Evolutionary conservation across 331 rosid genomes (phyloP), one percentile per base, ranked within the genome.

Genomic region (Rosa hybrid): DNA sequence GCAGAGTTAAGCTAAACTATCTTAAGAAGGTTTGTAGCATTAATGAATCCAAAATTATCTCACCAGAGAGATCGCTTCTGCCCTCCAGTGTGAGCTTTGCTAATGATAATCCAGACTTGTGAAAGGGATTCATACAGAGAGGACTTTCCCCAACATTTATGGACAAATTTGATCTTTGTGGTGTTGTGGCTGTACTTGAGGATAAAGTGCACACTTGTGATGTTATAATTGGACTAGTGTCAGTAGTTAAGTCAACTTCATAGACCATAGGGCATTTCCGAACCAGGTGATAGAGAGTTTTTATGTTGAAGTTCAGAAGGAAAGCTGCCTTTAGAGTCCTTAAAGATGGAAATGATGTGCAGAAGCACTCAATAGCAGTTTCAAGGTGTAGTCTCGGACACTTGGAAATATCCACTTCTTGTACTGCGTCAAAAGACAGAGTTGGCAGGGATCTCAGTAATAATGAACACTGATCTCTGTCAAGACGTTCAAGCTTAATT

Each of bases 341-440:
- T 81, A 93, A 82, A 76, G 86, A 88, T 75, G 98, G 91, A 85
- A 93, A 93, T 68, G 89, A 91, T 77, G 84, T 74, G 88, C 87
- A 41, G 81, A 93, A 89, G 88, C 80, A 87, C 56, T 82, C 90
- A 71, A 91, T 85, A 76, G 94, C 90, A 68, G 84, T 89, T 76
- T 89, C 83, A 80, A 90, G 86, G 80, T 60, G 77, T 80, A 93
- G 76, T 68, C 86, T 84, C 68, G 49, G 86, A 83, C 98, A 91
- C 86, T 90, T 91, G 11, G 97, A 93, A 78, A 93, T 88, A 83
- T 91, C 90, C 82, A 93, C 92, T 82, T 93, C 94, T 83, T 87
- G 86, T 53, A 93, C 89, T 63, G 79, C 84, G 76, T 90, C 88
- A 84, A 90, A 91, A 77, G 90, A 82, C 70, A 76, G 12, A 56